A percentile compares a stretch with the other conserved stretches of the same genome.
These are phyloP conservation scores for Phytophthora ramorum DNA, from an alignment of 352 stramenopile genomes.

Conservation along the genomic window DNA sequence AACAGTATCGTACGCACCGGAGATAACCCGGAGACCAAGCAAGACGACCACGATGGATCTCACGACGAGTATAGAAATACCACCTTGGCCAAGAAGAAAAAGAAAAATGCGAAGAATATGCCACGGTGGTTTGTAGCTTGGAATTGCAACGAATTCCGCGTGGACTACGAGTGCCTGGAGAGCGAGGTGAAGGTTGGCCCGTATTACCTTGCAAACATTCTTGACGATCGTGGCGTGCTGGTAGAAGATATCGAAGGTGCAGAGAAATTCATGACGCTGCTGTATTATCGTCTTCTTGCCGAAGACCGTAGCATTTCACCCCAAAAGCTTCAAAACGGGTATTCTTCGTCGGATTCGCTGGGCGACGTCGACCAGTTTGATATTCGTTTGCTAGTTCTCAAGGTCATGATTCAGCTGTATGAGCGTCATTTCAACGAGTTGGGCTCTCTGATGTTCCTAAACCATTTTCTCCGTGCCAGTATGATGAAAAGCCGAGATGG, in stretches of 20 bases:
- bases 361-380: slow-evolving; percentile 64
- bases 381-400: slow-evolving; percentile 82
- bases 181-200: slow-evolving; percentile 84
- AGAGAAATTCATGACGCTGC: slow-evolving; percentile 86
- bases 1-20: slow-evolving; percentile 42
- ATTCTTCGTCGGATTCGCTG: slow-evolving; percentile 41
- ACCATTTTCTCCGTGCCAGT: slow-evolving; percentile 80
- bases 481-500: slow-evolving; percentile 70
- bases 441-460: slow-evolving; percentile 82
- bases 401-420: slow-evolving; percentile 90
- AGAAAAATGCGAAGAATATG: slow-evolving; percentile 69
- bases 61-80: slow-evolving; percentile 40
- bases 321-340: slow-evolving; percentile 29
- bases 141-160: slow-evolving; percentile 88
- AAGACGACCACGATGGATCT: slow-evolving; percentile 43
- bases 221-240: slow-evolving; percentile 82
- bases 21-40: slow-evolving; percentile 40
- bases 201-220: slow-evolving; percentile 84
- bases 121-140: slow-evolving; percentile 86
- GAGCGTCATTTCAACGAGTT: slow-evolving; percentile 82
- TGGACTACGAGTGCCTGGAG: slow-evolving; percentile 80
- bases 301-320: slow-evolving; percentile 50
- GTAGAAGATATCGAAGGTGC: slow-evolving; percentile 81
- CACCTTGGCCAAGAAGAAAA: slow-evolving; percentile 66
- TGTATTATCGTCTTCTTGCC: slow-evolving; percentile 86